phyloP scores from a whole-genome alignment of 352 stramenopile genomes.

The Pelagophyceae sp. region DNA sequence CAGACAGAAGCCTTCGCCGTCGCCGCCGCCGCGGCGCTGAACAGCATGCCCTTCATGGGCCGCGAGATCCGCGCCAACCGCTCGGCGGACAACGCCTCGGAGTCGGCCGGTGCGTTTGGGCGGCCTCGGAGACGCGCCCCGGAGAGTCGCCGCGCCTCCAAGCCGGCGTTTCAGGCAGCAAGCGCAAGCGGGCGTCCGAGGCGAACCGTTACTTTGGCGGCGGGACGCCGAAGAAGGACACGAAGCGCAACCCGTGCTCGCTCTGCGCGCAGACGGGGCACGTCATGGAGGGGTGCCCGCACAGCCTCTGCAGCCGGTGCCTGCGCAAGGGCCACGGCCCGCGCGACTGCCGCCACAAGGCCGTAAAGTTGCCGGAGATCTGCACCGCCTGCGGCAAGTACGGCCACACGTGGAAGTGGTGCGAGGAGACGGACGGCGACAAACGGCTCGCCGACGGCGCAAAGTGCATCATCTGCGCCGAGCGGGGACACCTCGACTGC shows the following conservation, averaged over 20 bases:
- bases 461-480: slow-evolving; percentile 5
- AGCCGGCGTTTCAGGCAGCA: not conserved
- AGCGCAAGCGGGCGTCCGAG: not conserved
- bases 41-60: not conserved
- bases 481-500: slow-evolving; percentile 9
- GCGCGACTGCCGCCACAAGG: not conserved
- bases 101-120: too few species aligned
- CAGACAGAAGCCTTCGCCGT: not conserved
- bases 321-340: not conserved
- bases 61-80: not conserved
- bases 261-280: not conserved
- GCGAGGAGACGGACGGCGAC: not conserved
- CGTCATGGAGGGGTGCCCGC: slow-evolving; percentile 1
- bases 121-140: not conserved
- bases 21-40: not conserved
- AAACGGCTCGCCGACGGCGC: not conserved
- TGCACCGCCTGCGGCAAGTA: slow-evolving; percentile 13
- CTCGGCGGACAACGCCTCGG: not conserved
- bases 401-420: slow-evolving; percentile 19
- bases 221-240: not conserved
- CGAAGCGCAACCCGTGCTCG: not conserved
- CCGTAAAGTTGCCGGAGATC: not conserved
- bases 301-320: not conserved
- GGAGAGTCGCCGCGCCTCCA: not conserved
- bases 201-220: not conserved